These are phyloP conservation scores for Colletotrichum kahawae DNA, from an alignment of 2,329 filamentous ascomycete species.

Conservation along the genomic window DNA sequence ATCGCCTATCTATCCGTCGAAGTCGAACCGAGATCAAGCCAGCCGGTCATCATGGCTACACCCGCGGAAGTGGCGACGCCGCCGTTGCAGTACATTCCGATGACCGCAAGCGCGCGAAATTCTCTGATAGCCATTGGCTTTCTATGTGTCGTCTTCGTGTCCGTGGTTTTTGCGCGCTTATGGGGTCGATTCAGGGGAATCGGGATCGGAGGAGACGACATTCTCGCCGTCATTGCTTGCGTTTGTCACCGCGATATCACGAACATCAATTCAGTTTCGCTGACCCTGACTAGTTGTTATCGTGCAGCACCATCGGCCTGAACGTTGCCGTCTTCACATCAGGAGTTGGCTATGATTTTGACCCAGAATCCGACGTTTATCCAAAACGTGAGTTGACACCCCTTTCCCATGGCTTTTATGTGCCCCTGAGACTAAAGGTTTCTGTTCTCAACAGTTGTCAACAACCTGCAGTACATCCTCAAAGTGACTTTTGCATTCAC, in stretches of 20 bases:
- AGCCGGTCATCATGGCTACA: neutral
- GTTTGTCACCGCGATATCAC: neutral
- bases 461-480: conserved; percentile 20
- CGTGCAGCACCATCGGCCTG: conserved; percentile 18
- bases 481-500: conserved; percentile 24
- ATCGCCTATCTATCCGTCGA: neutral
- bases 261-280: neutral
- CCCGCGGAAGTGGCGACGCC: neutral
- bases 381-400: conserved; percentile 14
- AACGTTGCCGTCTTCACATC: conserved; percentile 17
- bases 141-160: conserved; percentile 5
- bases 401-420: neutral
- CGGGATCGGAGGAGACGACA: conserved; percentile 20
- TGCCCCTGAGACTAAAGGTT: neutral
- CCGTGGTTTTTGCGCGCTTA: conserved; percentile 10
- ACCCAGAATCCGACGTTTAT: conserved; percentile 13
- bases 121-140: conserved; percentile 16
- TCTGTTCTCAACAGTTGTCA: neutral
- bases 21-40: neutral
- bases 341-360: conserved; percentile 23
- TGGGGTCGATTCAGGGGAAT: conserved; percentile 12
- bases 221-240: conserved; percentile 16
- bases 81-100: conserved; percentile 6
- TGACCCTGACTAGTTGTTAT: conserved; percentile 12
- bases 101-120: conserved; percentile 17